Percentiles rank a stretch among this genome's conserved stretches.
Evolutionary conservation across 352 stramenopile genomes (phyloP).

Genomic region (Phytophthora litchii): DNA sequence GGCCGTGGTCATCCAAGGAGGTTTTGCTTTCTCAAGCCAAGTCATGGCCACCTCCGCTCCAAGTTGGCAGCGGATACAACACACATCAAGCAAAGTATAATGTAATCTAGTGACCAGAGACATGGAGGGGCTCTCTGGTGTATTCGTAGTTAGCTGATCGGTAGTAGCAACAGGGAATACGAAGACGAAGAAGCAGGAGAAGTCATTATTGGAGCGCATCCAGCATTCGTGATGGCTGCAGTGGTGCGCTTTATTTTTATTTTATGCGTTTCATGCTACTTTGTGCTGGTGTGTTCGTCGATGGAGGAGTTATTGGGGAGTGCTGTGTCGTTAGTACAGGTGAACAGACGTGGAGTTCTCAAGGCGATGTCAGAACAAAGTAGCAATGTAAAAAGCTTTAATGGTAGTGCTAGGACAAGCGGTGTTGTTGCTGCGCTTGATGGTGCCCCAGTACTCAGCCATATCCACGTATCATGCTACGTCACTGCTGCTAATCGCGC

Average conservation of each 20-base stretch:
- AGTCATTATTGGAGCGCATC: conserved; percentile 37
- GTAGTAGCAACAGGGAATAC: conserved; percentile 32
- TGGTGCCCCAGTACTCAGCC: conserved; percentile 29
- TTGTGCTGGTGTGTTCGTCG: conserved; percentile 9
- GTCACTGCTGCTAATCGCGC: conserved; percentile 74
- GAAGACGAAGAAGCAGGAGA: conserved; percentile 22
- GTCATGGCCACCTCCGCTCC: conserved; percentile 26
- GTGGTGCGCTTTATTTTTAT: conserved; percentile 42
- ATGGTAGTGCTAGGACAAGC: background rate
- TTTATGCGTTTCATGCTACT: conserved; percentile 24
- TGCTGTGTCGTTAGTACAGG: conserved; percentile 1
- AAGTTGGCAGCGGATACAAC: conserved; percentile 35
- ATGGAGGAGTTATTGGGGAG: background rate
- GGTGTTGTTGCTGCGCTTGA: conserved; percentile 1
- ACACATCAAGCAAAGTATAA: conserved; percentile 44
- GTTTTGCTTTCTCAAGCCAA: conserved; percentile 29
- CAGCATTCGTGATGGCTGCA: conserved; percentile 16
- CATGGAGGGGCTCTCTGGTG: conserved; percentile 31
- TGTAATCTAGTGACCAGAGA: conserved; percentile 51
- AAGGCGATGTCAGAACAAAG: conserved; percentile 7
- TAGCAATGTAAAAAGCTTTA: conserved; percentile 1
- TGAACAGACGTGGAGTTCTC: conserved; percentile 11
- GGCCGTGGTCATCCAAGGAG: conserved; percentile 1
- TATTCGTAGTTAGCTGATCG: conserved; percentile 43
- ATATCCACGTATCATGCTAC: conserved; percentile 73